A percentile compares a stretch with the other conserved stretches of the same genome.
phyloP scores from a whole-genome alignment of 768 basidiomycete genomes.

The Termitomyces sp. region DNA sequence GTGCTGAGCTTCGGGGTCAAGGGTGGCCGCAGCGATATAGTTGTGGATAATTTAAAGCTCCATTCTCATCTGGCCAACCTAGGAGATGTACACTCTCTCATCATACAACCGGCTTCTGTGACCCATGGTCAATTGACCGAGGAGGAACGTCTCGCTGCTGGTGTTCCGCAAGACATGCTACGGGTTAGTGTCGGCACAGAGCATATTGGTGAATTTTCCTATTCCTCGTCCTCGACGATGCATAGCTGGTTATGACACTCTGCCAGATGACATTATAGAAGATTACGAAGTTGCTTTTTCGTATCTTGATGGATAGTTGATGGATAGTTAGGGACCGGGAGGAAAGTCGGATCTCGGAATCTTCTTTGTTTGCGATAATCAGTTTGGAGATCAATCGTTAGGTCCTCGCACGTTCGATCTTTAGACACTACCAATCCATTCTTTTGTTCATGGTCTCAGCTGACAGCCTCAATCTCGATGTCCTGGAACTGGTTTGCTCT shows the following conservation, averaged over 20 bases:
- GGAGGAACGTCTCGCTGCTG: conserved; percentile 43
- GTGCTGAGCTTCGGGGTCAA: conserved; percentile 61
- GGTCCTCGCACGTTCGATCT: neutral
- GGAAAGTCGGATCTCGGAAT: neutral
- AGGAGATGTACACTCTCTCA: conserved; percentile 51
- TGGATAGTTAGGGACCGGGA: no score
- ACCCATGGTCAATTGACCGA: conserved; percentile 51
- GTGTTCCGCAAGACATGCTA: conserved; percentile 54
- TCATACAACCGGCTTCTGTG: conserved; percentile 56
- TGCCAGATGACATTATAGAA: conserved; percentile 9
- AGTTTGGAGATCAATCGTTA: neutral
- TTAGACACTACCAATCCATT: neutral
- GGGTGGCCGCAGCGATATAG: conserved; percentile 26
- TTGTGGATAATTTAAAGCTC: conserved; percentile 34
- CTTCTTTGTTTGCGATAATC: neutral
- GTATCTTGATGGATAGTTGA: neutral
- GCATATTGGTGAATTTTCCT: conserved; percentile 7
- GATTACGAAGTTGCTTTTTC: conserved; percentile 10
- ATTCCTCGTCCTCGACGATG: no score
- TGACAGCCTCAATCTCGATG: conserved; percentile 66
- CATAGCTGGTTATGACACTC: neutral
- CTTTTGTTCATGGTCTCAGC: conserved; percentile 48
- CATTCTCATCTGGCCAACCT: conserved; percentile 30
- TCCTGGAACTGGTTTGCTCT: conserved; percentile 61
- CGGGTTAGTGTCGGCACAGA: conserved; percentile 31